A percentile compares a stretch with the other conserved stretches of the same genome.
These are phyloP conservation scores for Falciphora oryzae DNA, from an alignment of 2,329 filamentous ascomycete species.

Conservation along the genomic window DNA sequence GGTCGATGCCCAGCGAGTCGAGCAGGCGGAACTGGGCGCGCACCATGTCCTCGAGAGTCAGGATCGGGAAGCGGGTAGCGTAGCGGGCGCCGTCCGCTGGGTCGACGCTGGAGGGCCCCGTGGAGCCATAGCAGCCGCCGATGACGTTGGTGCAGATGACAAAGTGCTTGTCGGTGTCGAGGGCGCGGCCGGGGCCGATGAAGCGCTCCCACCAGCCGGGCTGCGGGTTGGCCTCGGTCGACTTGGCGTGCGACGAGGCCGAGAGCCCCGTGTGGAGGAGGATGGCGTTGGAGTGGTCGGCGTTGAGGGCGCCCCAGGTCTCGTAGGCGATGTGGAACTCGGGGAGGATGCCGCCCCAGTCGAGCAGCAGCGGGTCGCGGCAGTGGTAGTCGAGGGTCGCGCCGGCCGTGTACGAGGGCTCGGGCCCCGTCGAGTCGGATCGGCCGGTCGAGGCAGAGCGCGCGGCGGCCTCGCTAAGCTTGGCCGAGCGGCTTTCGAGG, in stretches of 20 bases:
- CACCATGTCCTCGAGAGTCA: conserved; percentile 98
- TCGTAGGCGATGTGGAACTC: conserved; percentile 91
- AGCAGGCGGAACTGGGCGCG: conserved; percentile 88
- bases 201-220: conserved; percentile 99
- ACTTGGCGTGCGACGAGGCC: conserved; percentile 95
- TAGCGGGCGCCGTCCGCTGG: conserved; percentile 84
- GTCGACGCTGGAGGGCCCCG: conserved; percentile 81
- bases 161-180: conserved; percentile 90
- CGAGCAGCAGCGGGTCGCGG: conserved; percentile 68
- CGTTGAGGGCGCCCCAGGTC: conserved; percentile 79
- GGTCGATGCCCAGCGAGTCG: conserved; percentile 68
- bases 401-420: conserved; percentile 90
- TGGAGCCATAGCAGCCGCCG: conserved; percentile 93
- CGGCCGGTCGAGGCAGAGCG: conserved; percentile 21
- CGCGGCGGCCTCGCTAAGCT: conserved; percentile 36
- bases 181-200: conserved; percentile 76
- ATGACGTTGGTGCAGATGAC: conserved; percentile 96
- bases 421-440: conserved; percentile 71
- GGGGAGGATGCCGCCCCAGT: conserved; percentile 91
- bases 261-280: conserved; percentile 90
- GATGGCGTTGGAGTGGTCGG: conserved; percentile 79
- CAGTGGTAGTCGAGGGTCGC: conserved; percentile 75
- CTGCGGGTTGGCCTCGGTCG: conserved; percentile 77
- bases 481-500: conserved; percentile 70
- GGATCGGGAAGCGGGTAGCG: conserved; percentile 88